Conservation (phyloP, 1,284 basidiomycete species). For the Cutaneotrichosporon cyanovorans region DNA sequence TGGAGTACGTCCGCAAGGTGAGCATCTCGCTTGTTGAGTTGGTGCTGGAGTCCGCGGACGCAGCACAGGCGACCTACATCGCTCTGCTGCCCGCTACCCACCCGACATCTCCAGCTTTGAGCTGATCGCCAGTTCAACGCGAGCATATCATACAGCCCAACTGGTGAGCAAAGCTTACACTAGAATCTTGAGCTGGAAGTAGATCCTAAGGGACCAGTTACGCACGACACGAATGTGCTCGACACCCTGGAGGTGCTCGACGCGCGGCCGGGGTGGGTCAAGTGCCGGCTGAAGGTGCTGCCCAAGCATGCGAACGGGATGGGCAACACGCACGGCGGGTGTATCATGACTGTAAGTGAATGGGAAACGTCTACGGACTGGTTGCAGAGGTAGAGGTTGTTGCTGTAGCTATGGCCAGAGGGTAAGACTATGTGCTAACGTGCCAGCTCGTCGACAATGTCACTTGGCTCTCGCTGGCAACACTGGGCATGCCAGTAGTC, state of each 20-base stretch:
- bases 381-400: background rate
- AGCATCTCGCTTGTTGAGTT: background rate
- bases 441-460: conserved; percentile 14
- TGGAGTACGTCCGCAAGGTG: conserved; percentile 11
- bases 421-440: conserved; percentile 1
- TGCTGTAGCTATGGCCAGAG: too few species aligned
- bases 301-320: conserved; percentile 10
- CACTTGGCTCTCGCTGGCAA: conserved; percentile 11
- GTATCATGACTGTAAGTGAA: conserved; percentile 10
- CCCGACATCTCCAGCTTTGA: too few species aligned
- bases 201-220: background rate
- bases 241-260: conserved; percentile 10
- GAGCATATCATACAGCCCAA: conserved; percentile 4
- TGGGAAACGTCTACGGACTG: rapidly evolving
- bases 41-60: too few species aligned
- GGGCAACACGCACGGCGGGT: conserved; percentile 12
- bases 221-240: background rate
- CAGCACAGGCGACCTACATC: too few species aligned
- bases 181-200: background rate
- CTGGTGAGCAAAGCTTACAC: conserved; percentile 3
- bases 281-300: conserved; percentile 2
- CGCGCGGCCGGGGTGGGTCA: conserved; percentile 10
- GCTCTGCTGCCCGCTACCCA: too few species aligned
- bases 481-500: conserved; percentile 6
- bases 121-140: background rate